Conservation (phyloP, 202 grass and related monocot genomes). For the Panicum hallii region DNA sequence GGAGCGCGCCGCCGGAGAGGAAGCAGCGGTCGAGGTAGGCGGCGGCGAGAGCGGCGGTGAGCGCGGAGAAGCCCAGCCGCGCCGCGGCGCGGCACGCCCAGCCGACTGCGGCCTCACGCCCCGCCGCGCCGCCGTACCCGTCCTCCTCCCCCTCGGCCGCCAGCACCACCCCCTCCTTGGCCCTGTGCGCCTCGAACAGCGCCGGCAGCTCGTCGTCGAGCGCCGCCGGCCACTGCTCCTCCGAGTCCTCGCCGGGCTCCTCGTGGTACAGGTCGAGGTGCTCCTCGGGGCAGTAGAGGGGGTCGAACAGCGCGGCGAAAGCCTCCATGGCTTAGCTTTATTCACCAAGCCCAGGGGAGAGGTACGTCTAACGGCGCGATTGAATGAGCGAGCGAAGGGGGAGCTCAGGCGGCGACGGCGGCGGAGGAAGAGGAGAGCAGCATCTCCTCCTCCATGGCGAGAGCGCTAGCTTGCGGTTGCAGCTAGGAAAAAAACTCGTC, state of each 20-base stretch:
- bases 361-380: background rate
- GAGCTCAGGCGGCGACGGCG: conserved; percentile 26
- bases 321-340: conserved; percentile 39
- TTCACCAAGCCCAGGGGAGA: background rate
- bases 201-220: conserved; percentile 44
- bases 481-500: background rate
- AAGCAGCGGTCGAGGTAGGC: conserved; percentile 90
- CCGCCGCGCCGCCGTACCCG: conserved; percentile 44
- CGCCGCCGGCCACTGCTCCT: conserved; percentile 17
- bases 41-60: conserved; percentile 66
- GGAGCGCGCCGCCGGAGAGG: conserved; percentile 55
- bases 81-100: conserved; percentile 60
- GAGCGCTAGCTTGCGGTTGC: background rate
- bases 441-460: conserved; percentile 51
- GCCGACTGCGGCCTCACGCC: conserved; percentile 52
- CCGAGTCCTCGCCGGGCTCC: conserved; percentile 14
- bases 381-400: background rate
- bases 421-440: conserved; percentile 43
- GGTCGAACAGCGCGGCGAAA: conserved; percentile 65
- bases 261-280: conserved; percentile 64
- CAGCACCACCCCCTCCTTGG: conserved; percentile 37
- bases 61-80: conserved; percentile 67
- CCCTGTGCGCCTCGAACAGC: conserved; percentile 51
- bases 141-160: background rate
- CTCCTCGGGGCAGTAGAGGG: conserved; percentile 74